Conservation (phyloP, 768 basidiomycete species). For the Coprinellus micaceus region DNA sequence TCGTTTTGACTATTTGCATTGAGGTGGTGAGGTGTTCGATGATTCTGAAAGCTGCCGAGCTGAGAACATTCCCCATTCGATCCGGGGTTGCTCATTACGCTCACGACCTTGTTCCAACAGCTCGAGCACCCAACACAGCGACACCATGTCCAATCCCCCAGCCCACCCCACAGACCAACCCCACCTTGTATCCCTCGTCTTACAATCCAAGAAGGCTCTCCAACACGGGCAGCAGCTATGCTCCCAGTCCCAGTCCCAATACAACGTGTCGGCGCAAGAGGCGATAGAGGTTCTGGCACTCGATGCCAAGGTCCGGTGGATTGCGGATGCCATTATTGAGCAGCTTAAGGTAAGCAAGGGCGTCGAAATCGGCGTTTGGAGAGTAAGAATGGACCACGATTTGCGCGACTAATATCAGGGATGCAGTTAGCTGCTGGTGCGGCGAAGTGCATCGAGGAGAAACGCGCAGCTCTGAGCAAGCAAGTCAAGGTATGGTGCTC, state of each 20-base stretch:
- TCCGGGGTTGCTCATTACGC: no score
- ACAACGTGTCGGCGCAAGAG: constrained; percentile 62
- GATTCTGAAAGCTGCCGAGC: no score
- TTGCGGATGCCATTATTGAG: constrained; percentile 67
- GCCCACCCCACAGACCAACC: constrained; percentile 38
- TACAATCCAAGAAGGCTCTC: constrained; percentile 80
- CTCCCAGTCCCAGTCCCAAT: constrained; percentile 56
- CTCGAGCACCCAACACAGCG: no score
- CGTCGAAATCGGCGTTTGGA: not conserved
- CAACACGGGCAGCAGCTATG: constrained; percentile 77
- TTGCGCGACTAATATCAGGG: not conserved
- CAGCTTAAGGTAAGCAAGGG: constrained; percentile 60
- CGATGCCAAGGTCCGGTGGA: constrained; percentile 79
- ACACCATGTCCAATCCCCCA: not conserved
- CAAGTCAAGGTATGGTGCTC: constrained; percentile 53
- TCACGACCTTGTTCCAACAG: no score
- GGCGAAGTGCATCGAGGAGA: constrained; percentile 71
- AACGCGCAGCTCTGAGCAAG: constrained; percentile 55
- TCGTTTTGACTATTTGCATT: no score
- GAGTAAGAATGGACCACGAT: not conserved
- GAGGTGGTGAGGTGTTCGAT: no score
- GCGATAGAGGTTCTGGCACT: constrained; percentile 71
- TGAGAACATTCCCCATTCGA: no score
- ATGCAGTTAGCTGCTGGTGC: constrained; percentile 65
- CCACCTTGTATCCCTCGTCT: constrained; percentile 69